Evolutionary conservation across 1,284 basidiomycete species (phyloP), one percentile per base, ranked within the genome.

Genomic region (Hortiboletus rubellus): DNA sequence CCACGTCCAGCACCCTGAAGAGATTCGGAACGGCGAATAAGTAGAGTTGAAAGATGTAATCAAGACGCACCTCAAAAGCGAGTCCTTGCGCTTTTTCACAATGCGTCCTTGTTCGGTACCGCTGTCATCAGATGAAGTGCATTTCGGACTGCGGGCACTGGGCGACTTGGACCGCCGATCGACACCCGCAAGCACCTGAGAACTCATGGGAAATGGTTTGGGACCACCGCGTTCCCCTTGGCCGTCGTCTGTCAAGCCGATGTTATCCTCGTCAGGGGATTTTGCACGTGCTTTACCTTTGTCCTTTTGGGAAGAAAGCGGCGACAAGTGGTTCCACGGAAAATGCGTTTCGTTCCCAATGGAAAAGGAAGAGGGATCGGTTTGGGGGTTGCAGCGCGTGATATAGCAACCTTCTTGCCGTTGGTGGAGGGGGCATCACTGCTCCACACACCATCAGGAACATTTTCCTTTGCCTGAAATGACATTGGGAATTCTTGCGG

Each of bases 191-290:
- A 82, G 68, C 41, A 78, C 54, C 45, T 79, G 76, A 2, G 76
- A 75, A 52, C 73, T 77, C 81, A 85, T 79, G 3, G 83, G 83
- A 57, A 85, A 85, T 0, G 82, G 79, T 53, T 76, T 68, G 3
- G 62, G 60, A 40, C 58, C 50, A 50, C 52, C 42, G 5, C 30
- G 53, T 34, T 52, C 69, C 18, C 14, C 24, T 14, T 5, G 31
- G 10, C 18, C 18, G 10, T n/a, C 18, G 7, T 50, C 37, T 30
- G 46, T 51, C 49, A 49, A 49, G 38, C 52, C 33, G 24, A 42
- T 24, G 5, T 46, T 33, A n/a, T 50, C 47, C 37, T 51, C 46
- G 53, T 64, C 61, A 18, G 55, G 37, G 22, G 49, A 40, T 30
- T 33, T 17, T 38, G 54, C 54, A 11, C 54, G 52, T 14, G 47